Evolutionary conservation across 768 basidiomycete species (phyloP).

Genomic region (Russula compacta): DNA sequence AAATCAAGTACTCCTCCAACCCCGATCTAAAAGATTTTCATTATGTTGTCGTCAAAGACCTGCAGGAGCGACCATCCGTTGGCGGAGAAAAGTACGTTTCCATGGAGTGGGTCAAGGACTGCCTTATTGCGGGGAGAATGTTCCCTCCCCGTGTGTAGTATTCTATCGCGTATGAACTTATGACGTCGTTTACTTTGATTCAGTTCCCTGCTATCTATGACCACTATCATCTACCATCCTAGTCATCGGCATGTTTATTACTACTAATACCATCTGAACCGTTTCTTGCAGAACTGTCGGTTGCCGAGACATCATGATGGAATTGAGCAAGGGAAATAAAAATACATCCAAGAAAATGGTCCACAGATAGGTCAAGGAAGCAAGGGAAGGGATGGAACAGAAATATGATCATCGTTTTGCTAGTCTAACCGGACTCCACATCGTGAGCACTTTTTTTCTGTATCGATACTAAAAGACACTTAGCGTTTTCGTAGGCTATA

Average conservation of each 20-base stretch:
- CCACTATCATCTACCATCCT: background rate
- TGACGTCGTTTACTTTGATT: background rate
- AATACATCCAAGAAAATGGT: constrained; percentile 4
- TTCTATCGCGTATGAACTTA: background rate
- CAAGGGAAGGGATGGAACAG: background rate
- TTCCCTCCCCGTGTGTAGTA: constrained; percentile 26
- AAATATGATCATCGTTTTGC: background rate
- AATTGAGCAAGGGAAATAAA: background rate
- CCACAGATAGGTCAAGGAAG: background rate
- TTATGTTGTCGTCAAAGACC: constrained; percentile 54
- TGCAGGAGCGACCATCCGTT: constrained; percentile 22
- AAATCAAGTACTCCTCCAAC: constrained; percentile 34
- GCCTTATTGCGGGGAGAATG: constrained; percentile 54
- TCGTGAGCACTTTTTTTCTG: constrained; percentile 24
- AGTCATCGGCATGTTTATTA: constrained; percentile 4
- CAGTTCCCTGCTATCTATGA: background rate
- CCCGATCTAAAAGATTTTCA: constrained; percentile 36
- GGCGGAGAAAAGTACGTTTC: constrained; percentile 34
- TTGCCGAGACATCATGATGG: background rate
- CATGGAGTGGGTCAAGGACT: constrained; percentile 72
- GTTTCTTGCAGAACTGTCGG: background rate
- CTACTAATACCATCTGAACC: background rate
- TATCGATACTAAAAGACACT: constrained; percentile 17
- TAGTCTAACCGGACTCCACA: constrained; percentile 21
- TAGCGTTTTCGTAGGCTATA: background rate